phyloP scores from a whole-genome alignment of 1,139 yeast species.

The Hansenula sp. region DNA sequence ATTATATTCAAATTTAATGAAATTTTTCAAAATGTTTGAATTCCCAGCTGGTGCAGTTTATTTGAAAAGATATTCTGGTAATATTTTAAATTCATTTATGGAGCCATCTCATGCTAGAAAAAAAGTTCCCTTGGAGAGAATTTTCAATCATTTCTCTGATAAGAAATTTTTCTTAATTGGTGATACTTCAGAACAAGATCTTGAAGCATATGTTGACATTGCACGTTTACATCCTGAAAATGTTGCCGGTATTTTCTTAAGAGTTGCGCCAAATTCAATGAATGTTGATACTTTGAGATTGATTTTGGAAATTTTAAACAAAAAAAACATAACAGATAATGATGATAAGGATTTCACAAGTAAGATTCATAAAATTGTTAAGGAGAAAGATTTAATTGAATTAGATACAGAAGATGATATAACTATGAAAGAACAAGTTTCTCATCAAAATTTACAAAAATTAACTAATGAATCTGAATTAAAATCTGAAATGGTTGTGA shows the following conservation, averaged over 20 bases:
- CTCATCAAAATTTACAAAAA: constrained; percentile 10
- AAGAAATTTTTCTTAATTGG: constrained; percentile 83
- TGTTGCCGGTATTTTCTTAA: constrained; percentile 70
- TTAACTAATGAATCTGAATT: constrained; percentile 10
- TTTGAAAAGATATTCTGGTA: constrained; percentile 80
- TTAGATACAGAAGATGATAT: not conserved
- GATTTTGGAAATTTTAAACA: constrained; percentile 15
- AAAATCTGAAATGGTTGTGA: constrained; percentile 9
- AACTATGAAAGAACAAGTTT: not conserved
- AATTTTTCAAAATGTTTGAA: constrained; percentile 49
- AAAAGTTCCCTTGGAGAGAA: constrained; percentile 53
- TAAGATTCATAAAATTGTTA: not conserved
- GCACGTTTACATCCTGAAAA: constrained; percentile 59
- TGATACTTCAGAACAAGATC: constrained; percentile 93
- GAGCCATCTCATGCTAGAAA: constrained; percentile 87
- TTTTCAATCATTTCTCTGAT: constrained; percentile 71
- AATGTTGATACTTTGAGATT: constrained; percentile 35
- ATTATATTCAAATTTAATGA: constrained; percentile 58
- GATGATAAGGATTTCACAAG: not conserved
- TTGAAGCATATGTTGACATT: constrained; percentile 82
- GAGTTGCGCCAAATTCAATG: constrained; percentile 71
- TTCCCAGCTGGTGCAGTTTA: constrained; percentile 75
- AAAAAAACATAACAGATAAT: constrained; percentile 6
- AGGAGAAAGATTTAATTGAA: not conserved
- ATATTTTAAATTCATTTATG: constrained; percentile 70